Base-by-base conservation (phyloP, 352 stramenopile species). In the Poterioochromonas sp. region DNA sequence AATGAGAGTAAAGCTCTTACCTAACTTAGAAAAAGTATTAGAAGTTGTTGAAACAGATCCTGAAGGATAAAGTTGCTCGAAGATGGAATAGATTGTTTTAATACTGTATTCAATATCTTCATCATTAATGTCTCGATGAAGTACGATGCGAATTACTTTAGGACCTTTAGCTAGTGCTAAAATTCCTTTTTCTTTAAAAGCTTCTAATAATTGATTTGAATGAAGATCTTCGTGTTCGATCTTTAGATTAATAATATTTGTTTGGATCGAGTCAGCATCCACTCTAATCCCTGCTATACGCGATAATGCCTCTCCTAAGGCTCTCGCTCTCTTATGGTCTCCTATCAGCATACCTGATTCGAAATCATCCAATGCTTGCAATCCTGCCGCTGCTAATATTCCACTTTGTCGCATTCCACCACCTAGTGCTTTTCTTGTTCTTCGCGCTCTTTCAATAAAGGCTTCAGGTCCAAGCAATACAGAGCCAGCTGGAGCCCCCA, bases 391-490 rank as follows among this genome's bases (percentile, higher is more conserved):
- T 11, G 94, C 94, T 69, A 98, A 88, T 35, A 98, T 82, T 44
- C 94, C 94, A 0, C 86, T 87, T 83, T 99, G 95, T 32, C 95
- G 90, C 95, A 98, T 98, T 3, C 94, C 94, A 49, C 95, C 95
- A 18, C 95, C 95, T 20, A 98, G 88, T 44, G 91, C 93, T 86
- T 99, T 99, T 44, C 95, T 85, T 81, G 96, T 82, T 29, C 94
- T 88, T 76, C 64, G 22, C 22, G 64, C 64, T 53, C 49, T 73
- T 0, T 85, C 73, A 51, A 97, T 95, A 80, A 97, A 94, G 58
- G 91, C 86, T 35, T 86, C 81, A 11, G 88, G 87, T 58, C 92
- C 92, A 0, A 90, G 91, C 37, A 97, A 84, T 53, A 97, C 88
- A 39, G 89, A 94, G 35, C 92, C 92, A 1, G 95, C 88, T 0